These are phyloP conservation scores for Capronia epimyces DNA, from an alignment of 2,329 filamentous ascomycete species.

Conservation along the genomic window DNA sequence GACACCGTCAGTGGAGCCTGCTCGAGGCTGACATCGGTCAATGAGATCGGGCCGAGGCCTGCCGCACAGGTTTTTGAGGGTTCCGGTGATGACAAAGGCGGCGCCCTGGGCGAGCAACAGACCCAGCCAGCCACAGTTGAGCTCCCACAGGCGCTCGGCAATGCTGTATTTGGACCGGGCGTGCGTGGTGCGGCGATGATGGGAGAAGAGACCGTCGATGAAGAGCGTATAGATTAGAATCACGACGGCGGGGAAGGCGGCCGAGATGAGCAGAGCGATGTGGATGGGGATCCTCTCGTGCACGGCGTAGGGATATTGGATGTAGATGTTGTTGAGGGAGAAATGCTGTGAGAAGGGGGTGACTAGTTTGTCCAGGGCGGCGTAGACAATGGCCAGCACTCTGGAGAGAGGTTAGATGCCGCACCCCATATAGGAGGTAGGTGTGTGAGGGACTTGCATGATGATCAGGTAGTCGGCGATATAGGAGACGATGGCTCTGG, in stretches of 20 bases:
- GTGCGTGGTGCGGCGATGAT: conserved; percentile 38
- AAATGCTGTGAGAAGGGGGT: conserved; percentile 56
- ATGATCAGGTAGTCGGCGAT: conserved; percentile 54
- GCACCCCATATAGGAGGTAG: conserved; percentile 1
- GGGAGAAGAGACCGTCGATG: conserved; percentile 55
- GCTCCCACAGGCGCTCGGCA: conserved; percentile 56
- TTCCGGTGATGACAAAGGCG: conserved; percentile 55
- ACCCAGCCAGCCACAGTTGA: conserved; percentile 57
- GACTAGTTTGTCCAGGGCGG: conserved; percentile 48
- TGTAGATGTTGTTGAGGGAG: conserved; percentile 51
- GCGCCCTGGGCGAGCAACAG: conserved; percentile 49
- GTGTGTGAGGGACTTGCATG: conserved; percentile 40
- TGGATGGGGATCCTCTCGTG: conserved; percentile 51
- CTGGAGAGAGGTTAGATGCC: conserved; percentile 32
- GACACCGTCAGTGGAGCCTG: conserved; percentile 34
- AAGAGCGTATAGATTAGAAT: conserved; percentile 54
- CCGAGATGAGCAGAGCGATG: conserved; percentile 46
- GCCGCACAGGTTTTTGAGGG: conserved; percentile 55
- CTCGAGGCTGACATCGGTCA: conserved; percentile 45
- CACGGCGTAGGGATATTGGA: conserved; percentile 54
- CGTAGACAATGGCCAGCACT: conserved; percentile 48
- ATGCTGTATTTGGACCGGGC: conserved; percentile 44
- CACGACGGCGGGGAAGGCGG: conserved; percentile 46
- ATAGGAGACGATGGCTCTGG: conserved; percentile 6
- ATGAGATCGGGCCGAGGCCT: conserved; percentile 58